phyloP scores from a whole-genome alignment of 2,329 filamentous ascomycete species.

The Stagonosporopsis cucurbitacearum region DNA sequence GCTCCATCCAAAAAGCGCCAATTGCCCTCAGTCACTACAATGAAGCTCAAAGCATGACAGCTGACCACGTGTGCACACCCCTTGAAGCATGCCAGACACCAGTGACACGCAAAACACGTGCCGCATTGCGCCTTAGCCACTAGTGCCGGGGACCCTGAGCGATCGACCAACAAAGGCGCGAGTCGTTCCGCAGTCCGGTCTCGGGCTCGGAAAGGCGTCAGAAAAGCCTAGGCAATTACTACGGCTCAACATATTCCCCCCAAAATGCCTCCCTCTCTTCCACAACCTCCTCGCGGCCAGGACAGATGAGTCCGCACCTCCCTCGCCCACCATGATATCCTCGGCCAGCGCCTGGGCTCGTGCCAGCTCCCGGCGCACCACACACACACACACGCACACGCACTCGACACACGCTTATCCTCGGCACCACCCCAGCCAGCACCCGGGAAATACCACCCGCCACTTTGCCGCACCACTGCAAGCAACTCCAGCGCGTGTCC shows the following conservation, averaged over 20 bases:
- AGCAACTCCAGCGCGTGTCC: constrained; percentile 19
- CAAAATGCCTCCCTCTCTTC: constrained; percentile 4
- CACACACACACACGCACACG: no score
- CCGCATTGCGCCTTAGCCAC: constrained; percentile 8
- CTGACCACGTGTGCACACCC: neutral
- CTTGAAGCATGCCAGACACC: neutral
- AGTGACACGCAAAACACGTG: constrained; percentile 6
- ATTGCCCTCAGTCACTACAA: neutral
- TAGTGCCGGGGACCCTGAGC: constrained; percentile 10
- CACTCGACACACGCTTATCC: constrained; percentile 13
- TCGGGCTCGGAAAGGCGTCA: constrained; percentile 6
- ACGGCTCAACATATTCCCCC: constrained; percentile 5
- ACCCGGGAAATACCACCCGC: constrained; percentile 17
- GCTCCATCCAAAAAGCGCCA: neutral
- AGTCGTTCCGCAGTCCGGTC: constrained; percentile 6
- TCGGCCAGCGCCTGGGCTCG: constrained; percentile 37
- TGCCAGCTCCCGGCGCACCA: constrained; percentile 33
- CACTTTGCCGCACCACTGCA: neutral
- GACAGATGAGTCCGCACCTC: constrained; percentile 8
- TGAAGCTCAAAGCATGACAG: neutral
- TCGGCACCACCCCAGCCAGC: constrained; percentile 20
- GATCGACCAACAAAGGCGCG: constrained; percentile 2
- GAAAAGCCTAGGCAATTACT: constrained; percentile 2
- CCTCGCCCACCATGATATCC: constrained; percentile 39
- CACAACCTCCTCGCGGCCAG: neutral